phyloP scores from a whole-genome alignment of 805 yeast species.

The Kazachstania viticola region DNA sequence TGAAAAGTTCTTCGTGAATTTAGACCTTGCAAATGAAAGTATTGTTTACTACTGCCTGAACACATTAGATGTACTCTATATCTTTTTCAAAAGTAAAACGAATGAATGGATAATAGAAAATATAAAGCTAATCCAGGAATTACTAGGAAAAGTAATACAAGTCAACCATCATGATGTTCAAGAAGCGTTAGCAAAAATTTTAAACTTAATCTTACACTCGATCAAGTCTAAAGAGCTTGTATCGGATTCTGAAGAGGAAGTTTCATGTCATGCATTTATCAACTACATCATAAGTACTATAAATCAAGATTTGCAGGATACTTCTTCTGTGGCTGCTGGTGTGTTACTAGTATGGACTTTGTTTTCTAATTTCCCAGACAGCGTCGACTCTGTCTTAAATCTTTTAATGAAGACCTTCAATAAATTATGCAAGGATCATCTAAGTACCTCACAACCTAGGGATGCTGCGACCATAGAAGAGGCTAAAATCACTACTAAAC shows the following conservation, averaged over 20 bases:
- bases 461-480: conserved; percentile 45
- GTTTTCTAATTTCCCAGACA: conserved; percentile 59
- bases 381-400: conserved; percentile 65
- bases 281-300: conserved; percentile 52
- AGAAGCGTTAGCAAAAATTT: conserved; percentile 66
- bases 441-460: conserved; percentile 38
- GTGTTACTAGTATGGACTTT: conserved; percentile 75
- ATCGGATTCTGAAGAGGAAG: conserved; percentile 45
- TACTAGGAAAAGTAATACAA: conserved; percentile 70
- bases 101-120: conserved; percentile 71
- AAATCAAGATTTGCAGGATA: conserved; percentile 62
- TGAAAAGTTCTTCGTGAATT: conserved; percentile 72
- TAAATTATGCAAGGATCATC: conserved; percentile 80
- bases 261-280: conserved; percentile 53
- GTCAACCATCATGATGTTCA: conserved; percentile 82
- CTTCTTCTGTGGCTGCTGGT: conserved; percentile 77
- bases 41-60: conserved; percentile 73
- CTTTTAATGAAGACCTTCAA: conserved; percentile 78
- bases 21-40: conserved; percentile 60
- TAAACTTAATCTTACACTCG: conserved; percentile 58
- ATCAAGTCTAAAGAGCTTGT: conserved; percentile 36
- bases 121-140: conserved; percentile 52
- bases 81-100: conserved; percentile 68
- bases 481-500: conserved; percentile 65
- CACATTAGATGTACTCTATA: conserved; percentile 80